Conservation (phyloP, 78 protist species). For the Dictyostelium purpureum region DNA sequence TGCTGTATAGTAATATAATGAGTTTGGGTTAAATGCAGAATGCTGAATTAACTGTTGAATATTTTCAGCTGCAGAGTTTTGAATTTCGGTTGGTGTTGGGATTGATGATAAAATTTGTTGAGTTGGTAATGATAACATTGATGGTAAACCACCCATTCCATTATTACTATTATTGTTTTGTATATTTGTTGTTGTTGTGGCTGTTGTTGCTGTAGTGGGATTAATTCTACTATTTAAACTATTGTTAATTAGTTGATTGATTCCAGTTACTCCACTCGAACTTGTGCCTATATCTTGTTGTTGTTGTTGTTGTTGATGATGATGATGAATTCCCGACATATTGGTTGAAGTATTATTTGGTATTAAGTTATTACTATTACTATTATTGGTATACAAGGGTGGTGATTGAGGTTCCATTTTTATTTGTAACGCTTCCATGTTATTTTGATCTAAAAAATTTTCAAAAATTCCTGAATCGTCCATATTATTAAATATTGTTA, state of each 20-base stretch:
- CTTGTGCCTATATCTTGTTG: no score
- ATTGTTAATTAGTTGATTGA: neutral
- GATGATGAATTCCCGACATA: no score
- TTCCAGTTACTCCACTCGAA: neutral
- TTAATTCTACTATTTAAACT: neutral
- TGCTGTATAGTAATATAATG: neutral
- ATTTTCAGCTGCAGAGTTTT: slow-evolving; percentile 26
- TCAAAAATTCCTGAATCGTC: slow-evolving; percentile 47
- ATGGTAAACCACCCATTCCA: neutral
- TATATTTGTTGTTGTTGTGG: neutral
- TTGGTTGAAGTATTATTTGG: neutral
- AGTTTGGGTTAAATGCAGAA: slow-evolving; percentile 1
- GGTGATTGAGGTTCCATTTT: slow-evolving; percentile 6
- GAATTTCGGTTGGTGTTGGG: slow-evolving; percentile 19
- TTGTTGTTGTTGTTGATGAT: neutral
- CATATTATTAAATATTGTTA: neutral
- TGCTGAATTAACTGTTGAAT: neutral
- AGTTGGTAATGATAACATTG: neutral
- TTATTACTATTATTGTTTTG: neutral
- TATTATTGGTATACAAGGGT: neutral
- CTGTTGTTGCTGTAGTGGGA: neutral
- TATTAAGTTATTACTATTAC: neutral
- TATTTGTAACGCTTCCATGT: neutral
- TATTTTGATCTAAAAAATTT: neutral
- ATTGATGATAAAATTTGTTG: slow-evolving; percentile 13